These are phyloP conservation scores for Waitea zeae DNA, from an alignment of 1,284 basidiomycete species.

Conservation along the genomic window DNA sequence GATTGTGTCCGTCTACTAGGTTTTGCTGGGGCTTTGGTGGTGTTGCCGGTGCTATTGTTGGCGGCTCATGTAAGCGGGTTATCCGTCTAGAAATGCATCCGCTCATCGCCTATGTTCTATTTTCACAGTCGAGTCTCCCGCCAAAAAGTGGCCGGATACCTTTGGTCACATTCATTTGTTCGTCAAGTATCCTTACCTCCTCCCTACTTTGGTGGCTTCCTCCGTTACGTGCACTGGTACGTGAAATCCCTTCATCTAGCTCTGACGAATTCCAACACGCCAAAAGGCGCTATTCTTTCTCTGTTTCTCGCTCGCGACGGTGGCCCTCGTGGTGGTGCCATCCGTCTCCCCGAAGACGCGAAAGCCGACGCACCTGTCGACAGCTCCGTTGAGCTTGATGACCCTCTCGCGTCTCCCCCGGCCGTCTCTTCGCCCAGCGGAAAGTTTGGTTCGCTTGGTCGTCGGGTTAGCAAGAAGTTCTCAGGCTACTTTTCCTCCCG, in stretches of 20 bases:
- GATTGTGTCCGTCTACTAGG: conserved; percentile 7
- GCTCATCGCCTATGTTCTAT: no score
- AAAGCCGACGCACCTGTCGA: conserved; percentile 12
- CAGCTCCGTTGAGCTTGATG: no score
- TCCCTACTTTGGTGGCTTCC: conserved; percentile 76
- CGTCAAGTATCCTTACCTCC: conserved; percentile 74
- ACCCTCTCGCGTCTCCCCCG: no score
- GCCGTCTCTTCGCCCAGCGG: no score
- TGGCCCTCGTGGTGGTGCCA: conserved; percentile 71
- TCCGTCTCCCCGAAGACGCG: conserved; percentile 62
- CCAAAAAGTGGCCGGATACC: conserved; percentile 64
- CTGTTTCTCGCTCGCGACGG: conserved; percentile 87
- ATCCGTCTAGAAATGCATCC: no score
- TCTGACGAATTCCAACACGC: not conserved
- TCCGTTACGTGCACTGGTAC: conserved; percentile 55
- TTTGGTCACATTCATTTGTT: conserved; percentile 59
- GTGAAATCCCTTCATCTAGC: conserved; percentile 9
- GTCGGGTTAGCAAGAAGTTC: conserved; percentile 24
- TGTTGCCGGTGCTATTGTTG: conserved; percentile 76
- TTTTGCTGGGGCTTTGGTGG: conserved; percentile 96
- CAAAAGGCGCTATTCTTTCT: conserved; percentile 61
- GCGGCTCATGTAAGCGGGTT: conserved; percentile 54
- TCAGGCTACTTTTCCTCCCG: conserved; percentile 38
- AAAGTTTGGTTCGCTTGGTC: conserved; percentile 12
- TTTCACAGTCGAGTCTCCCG: conserved; percentile 62